phyloP scores from a whole-genome alignment of 106 monocot genomes.

The Cymbidium sinense region DNA sequence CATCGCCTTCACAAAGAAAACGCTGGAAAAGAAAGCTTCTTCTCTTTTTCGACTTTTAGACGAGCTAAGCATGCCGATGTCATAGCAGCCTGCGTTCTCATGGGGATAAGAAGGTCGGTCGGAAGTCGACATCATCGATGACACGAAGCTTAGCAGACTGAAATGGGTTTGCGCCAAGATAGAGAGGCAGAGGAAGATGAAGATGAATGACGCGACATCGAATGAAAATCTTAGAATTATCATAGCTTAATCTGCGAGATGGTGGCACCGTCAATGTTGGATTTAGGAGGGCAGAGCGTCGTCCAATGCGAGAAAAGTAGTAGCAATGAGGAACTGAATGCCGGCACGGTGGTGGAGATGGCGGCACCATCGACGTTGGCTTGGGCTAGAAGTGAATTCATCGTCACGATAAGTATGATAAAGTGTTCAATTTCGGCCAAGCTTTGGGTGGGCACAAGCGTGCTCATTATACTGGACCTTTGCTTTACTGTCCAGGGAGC shows the following conservation, averaged over 20 bases:
- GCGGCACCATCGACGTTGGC: background rate
- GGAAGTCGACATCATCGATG: background rate
- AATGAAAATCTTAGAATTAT: too few relatives aligned
- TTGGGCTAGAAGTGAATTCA: background rate
- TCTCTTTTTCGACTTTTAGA: too few relatives aligned
- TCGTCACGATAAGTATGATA: background rate
- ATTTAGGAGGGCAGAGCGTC: too few relatives aligned
- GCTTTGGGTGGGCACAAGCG: background rate
- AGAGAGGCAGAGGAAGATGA: background rate
- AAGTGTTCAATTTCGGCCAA: background rate
- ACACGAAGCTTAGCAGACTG: background rate
- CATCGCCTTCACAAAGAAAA: too few relatives aligned
- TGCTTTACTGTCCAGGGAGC: background rate
- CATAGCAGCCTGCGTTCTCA: background rate
- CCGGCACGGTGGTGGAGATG: too few relatives aligned
- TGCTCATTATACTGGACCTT: conserved; percentile 1
- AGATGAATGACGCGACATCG: too few relatives aligned
- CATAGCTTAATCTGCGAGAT: too few relatives aligned
- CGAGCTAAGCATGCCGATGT: background rate
- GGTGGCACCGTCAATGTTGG: too few relatives aligned
- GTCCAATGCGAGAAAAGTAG: background rate
- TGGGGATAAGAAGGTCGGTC: background rate
- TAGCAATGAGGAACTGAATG: background rate
- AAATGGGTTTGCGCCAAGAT: background rate
- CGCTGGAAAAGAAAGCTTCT: too few relatives aligned